A percentile compares a stretch with the other conserved stretches of the same genome.
Conservation (phyloP, 177 flowering plant genomes). For the Vitis hybrid region DNA sequence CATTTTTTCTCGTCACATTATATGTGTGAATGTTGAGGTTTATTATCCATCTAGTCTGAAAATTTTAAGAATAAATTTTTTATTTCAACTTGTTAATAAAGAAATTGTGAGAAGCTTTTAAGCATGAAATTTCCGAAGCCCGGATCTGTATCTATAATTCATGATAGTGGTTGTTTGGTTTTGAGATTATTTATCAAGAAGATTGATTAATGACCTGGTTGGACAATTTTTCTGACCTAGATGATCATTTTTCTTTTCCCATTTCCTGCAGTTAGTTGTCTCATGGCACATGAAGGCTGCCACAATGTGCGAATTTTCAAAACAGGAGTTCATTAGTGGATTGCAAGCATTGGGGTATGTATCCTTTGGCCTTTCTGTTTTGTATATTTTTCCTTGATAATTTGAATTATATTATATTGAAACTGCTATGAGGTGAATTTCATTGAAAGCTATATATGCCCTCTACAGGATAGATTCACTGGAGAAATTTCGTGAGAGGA, state of each 20-base stretch:
- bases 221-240: not conserved
- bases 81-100: no score
- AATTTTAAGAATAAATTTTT: no score
- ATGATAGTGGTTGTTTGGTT: no score
- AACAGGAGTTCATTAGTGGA: constrained; percentile 90
- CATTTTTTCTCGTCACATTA: no score
- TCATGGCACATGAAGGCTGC: constrained; percentile 99
- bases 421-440: constrained; percentile 1
- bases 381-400: not conserved
- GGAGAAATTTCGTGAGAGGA: constrained; percentile 83
- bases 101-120: no score
- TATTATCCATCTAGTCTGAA: no score
- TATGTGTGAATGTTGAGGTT: no score
- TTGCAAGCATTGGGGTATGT: constrained; percentile 84
- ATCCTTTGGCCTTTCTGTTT: not conserved
- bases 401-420: not conserved
- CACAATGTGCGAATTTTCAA: constrained; percentile 98
- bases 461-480: constrained; percentile 86
- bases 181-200: not conserved
- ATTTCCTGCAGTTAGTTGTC: constrained; percentile 69
- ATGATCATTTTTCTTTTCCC: not conserved
- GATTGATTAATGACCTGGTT: not conserved
- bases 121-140: no score
- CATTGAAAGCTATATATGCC: constrained; percentile 9
- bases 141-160: no score